Percentiles rank a stretch among this genome's conserved stretches.
phyloP scores from a whole-genome alignment of 106 monocot genomes.

The Vanilla planifolia region DNA sequence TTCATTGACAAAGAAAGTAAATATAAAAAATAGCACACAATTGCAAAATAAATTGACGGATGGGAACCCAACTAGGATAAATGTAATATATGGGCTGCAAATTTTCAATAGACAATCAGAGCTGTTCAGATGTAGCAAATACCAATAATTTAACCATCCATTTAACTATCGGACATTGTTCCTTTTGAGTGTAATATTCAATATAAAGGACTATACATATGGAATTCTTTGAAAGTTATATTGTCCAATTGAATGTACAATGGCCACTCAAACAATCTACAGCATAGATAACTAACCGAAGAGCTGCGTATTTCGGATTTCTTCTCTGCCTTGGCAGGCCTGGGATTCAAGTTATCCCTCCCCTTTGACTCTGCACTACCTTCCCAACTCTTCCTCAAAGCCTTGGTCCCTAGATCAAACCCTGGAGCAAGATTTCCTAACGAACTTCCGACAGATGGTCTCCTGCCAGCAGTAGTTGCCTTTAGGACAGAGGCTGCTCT shows the following conservation, averaged over 20 bases:
- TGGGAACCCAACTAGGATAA: too few relatives aligned
- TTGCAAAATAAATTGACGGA: too few relatives aligned
- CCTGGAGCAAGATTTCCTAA: conserved; percentile 18
- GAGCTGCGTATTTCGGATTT: conserved; percentile 25
- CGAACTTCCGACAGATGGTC: conserved; percentile 21
- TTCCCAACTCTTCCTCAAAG: conserved; percentile 66
- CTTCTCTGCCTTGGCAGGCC: conserved; percentile 23
- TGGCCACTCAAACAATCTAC: not conserved
- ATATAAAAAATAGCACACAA: too few relatives aligned
- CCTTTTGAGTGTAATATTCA: too few relatives aligned
- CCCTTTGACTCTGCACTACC: conserved; percentile 30
- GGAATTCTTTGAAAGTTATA: too few relatives aligned
- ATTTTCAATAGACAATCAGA: too few relatives aligned
- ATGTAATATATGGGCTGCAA: too few relatives aligned
- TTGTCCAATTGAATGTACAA: too few relatives aligned
- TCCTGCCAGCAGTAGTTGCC: conserved; percentile 32
- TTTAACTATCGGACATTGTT: not conserved
- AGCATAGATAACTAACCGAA: conserved; percentile 39
- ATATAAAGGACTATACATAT: too few relatives aligned
- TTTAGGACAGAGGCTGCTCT: conserved; percentile 46
- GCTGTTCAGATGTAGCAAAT: not conserved
- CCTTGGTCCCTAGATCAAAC: conserved; percentile 31
- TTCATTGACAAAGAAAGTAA: too few relatives aligned
- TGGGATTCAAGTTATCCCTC: conserved; percentile 22
- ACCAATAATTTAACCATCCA: not conserved